These are phyloP conservation scores for Amauroascus niger DNA, from an alignment of 2,329 filamentous ascomycete genomes.

Conservation along the genomic window DNA sequence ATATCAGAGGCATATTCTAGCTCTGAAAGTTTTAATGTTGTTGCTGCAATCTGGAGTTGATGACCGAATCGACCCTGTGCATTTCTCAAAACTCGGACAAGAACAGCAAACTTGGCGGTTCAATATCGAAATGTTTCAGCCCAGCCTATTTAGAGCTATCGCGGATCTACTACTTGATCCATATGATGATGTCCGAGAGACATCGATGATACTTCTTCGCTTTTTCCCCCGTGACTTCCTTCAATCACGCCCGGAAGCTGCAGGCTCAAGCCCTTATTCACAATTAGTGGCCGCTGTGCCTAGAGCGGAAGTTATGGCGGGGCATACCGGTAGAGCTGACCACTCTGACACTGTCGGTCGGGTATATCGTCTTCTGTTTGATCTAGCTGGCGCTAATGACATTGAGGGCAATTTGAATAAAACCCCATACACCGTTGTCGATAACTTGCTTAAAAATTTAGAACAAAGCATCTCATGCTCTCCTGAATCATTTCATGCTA, in stretches of 20 bases:
- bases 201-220: conserved; percentile 40
- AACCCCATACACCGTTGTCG: conserved; percentile 43
- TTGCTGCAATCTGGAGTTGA: conserved; percentile 63
- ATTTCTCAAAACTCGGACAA: conserved; percentile 41
- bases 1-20: conserved; percentile 80
- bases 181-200: conserved; percentile 77
- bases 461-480: conserved; percentile 57
- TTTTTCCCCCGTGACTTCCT: conserved; percentile 29
- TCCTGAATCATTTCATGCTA: conserved; percentile 54
- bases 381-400: conserved; percentile 40
- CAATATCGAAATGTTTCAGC: conserved; percentile 36
- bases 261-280: not conserved
- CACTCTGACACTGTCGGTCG: conserved; percentile 86
- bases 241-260: not conserved
- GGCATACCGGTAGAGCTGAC: conserved; percentile 68
- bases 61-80: conserved; percentile 30
- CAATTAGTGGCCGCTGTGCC: conserved; percentile 27
- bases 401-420: conserved; percentile 24
- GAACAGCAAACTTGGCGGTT: conserved; percentile 44
- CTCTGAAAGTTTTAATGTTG: conserved; percentile 59
- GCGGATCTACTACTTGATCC: conserved; percentile 77
- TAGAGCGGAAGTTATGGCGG: conserved; percentile 32
- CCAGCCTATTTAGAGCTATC: conserved; percentile 45
- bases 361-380: conserved; percentile 59
- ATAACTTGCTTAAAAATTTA: conserved; percentile 50